Conservation (phyloP, 139 green algal genomes). For the Chlorella sp. region DNA sequence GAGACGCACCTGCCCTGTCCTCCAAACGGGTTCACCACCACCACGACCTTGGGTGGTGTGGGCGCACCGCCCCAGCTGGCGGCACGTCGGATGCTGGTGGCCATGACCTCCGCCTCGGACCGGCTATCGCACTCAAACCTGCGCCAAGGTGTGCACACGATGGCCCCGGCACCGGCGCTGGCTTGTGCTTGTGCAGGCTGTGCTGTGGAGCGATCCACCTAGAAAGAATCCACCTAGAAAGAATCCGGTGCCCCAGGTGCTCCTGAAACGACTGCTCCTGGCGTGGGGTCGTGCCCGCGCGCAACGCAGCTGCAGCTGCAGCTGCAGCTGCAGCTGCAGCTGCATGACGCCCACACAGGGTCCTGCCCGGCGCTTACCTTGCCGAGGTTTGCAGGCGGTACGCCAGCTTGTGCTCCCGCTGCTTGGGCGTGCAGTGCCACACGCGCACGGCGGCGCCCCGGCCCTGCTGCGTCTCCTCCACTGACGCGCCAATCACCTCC, state of each 20-base stretch:
- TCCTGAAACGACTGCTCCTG: no score
- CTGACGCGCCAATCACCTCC: neutral
- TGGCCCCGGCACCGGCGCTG: neutral
- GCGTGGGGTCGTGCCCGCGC: no score
- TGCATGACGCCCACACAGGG: no score
- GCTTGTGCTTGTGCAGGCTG: neutral
- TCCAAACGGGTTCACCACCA: conserved; percentile 61
- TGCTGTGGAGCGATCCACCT: no score
- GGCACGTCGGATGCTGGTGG: conserved; percentile 8
- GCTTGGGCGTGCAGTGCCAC: neutral
- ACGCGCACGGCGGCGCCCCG: neutral
- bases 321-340: no score
- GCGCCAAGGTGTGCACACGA: neutral
- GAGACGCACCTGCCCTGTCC: conserved; percentile 43
- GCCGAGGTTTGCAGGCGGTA: neutral
- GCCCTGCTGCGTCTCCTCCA: neutral
- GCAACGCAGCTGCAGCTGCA: no score
- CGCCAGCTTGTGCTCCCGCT: neutral
- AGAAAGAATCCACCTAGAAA: no score
- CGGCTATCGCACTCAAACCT: conserved; percentile 19
- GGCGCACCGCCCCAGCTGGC: conserved; percentile 17
- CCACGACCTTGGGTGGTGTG: conserved; percentile 27
- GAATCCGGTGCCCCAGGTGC: no score
- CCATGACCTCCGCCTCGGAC: conserved; percentile 9
- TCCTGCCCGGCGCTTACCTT: neutral